phyloP scores from a whole-genome alignment of 2,329 filamentous ascomycete species.

The Fusarium decemcellulare region DNA sequence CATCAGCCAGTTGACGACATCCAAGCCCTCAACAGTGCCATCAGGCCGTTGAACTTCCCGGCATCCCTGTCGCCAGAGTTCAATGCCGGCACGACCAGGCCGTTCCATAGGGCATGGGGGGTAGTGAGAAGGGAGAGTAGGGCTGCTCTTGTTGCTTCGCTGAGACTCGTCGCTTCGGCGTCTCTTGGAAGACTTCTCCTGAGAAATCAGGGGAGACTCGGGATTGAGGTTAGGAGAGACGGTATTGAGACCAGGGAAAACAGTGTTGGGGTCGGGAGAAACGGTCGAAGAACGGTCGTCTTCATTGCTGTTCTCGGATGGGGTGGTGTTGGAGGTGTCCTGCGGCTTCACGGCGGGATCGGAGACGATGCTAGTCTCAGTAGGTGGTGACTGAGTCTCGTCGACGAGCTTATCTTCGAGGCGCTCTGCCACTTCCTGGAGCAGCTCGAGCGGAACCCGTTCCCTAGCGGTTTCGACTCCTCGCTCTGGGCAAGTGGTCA shows the following conservation, averaged over 20 bases:
- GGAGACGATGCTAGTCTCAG: not conserved
- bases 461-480: not conserved
- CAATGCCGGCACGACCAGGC: conserved; percentile 9
- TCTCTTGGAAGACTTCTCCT: not conserved
- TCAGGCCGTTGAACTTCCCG: conserved; percentile 24
- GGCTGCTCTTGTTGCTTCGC: not conserved
- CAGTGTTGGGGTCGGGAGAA: not conserved
- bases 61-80: conserved; percentile 40
- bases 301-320: not conserved
- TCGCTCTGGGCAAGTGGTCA: conserved; percentile 2
- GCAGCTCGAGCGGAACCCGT: conserved; percentile 9
- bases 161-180: conserved; percentile 23
- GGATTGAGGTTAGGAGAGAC: not conserved
- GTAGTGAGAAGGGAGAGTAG: conserved; percentile 22
- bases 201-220: not conserved
- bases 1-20: conserved; percentile 41
- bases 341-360: not conserved
- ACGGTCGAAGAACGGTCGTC: conserved; percentile 14
- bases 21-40: conserved; percentile 31
- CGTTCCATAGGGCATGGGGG: conserved; percentile 28
- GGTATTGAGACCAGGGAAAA: not conserved
- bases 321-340: not conserved
- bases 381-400: not conserved
- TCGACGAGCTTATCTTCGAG: not conserved
- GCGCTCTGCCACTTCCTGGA: no score